Conservation (phyloP, 805 yeast species). For the Candida koratica region DNA sequence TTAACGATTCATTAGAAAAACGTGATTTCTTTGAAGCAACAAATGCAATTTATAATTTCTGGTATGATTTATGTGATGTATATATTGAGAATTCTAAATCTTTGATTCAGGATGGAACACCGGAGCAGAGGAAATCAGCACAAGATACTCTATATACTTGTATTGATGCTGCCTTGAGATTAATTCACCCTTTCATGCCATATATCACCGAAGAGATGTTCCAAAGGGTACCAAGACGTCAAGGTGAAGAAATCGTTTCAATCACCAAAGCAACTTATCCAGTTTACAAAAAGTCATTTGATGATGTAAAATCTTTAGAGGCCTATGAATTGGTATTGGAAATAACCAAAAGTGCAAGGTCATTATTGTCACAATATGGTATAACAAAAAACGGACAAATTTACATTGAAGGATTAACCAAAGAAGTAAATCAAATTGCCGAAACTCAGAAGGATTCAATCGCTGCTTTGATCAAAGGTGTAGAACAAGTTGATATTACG, state of each 20-base stretch:
- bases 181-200: conserved; percentile 99
- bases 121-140: conserved; percentile 80
- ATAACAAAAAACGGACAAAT: conserved; percentile 86
- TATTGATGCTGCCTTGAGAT: conserved; percentile 82
- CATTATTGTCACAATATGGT: conserved; percentile 84
- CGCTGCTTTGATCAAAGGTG: conserved; percentile 87
- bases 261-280: conserved; percentile 84
- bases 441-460: conserved; percentile 77
- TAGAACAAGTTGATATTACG: conserved; percentile 62
- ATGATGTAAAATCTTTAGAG: conserved; percentile 59
- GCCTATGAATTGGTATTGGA: conserved; percentile 84
- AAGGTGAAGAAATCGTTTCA: conserved; percentile 61
- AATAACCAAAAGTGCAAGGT: conserved; percentile 86
- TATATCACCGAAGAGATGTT: conserved; percentile 96
- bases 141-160: conserved; percentile 91
- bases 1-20: conserved; percentile 64
- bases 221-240: conserved; percentile 94
- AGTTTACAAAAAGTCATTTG: conserved; percentile 52
- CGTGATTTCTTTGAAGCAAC: conserved; percentile 91
- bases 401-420: conserved; percentile 65
- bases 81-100: conserved; percentile 96
- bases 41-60: conserved; percentile 82
- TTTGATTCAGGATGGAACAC: conserved; percentile 86
- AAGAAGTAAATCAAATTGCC: conserved; percentile 49
- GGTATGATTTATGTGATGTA: conserved; percentile 96